These are phyloP conservation scores for Agarophyton chilense DNA, from an alignment of 23 red algal species.

Conservation along the genomic window DNA sequence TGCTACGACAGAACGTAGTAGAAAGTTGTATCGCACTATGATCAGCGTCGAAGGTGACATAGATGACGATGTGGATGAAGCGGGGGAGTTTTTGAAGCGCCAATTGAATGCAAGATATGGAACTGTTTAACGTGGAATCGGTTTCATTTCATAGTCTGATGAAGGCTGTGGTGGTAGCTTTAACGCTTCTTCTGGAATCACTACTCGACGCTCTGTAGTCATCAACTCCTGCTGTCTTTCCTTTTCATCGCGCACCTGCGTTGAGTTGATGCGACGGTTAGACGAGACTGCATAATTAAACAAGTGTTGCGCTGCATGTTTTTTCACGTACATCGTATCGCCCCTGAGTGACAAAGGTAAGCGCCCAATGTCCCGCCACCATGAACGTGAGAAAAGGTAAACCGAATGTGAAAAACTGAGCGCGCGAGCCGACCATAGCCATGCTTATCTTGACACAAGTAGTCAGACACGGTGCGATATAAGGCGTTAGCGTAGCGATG, in stretches of 20 bases:
- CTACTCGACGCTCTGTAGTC: constrained; percentile 10
- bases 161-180: constrained; percentile 1
- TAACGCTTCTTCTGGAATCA: constrained; percentile 30
- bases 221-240: constrained; percentile 29
- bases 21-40: constrained; percentile 61
- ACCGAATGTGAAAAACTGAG: constrained; percentile 37
- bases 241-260: constrained; percentile 20
- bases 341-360: constrained; percentile 36
- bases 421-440: not conserved
- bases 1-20: constrained; percentile 18
- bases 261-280: not conserved
- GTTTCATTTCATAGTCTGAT: constrained; percentile 43
- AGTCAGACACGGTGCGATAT: too few relatives aligned
- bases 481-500: too few relatives aligned
- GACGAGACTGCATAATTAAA: not conserved
- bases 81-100: not conserved
- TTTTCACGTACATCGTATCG: constrained; percentile 43
- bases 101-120: constrained; percentile 33
- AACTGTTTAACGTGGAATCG: constrained; percentile 4
- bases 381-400: constrained; percentile 67
- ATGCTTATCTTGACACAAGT: too few relatives aligned
- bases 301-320: not conserved
- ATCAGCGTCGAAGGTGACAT: constrained; percentile 59
- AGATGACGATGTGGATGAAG: constrained; percentile 7
- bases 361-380: constrained; percentile 38